A percentile compares a stretch with the other conserved stretches of the same genome.
These are phyloP conservation scores for Coemansia sp. DNA, from an alignment of 192 early-diverging fungal species.

Conservation along the genomic window DNA sequence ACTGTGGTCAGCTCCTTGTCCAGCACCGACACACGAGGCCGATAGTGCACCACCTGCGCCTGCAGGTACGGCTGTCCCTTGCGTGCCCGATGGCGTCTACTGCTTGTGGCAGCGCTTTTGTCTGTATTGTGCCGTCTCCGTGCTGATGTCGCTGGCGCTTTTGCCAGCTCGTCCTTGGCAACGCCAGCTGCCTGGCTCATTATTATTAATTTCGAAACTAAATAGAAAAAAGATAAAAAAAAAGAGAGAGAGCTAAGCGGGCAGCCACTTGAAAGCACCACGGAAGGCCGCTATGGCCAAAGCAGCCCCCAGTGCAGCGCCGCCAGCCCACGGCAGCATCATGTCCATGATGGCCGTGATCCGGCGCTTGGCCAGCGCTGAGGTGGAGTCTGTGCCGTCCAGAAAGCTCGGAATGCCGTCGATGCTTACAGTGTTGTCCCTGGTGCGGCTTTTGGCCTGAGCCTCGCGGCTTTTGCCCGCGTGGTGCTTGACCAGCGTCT, in stretches of 20 bases:
- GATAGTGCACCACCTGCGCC: constrained; percentile 62
- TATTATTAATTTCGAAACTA: background rate
- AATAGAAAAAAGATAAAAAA: background rate
- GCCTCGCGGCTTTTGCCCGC: constrained; percentile 40
- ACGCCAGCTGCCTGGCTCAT: too few species aligned
- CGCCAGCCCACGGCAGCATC: constrained; percentile 33
- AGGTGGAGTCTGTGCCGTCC: constrained; percentile 17
- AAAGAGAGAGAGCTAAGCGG: background rate
- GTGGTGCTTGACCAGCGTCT: constrained; percentile 46
- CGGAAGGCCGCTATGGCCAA: constrained; percentile 8
- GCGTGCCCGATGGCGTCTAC: background rate
- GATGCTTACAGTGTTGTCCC: constrained; percentile 55
- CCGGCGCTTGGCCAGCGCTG: constrained; percentile 5
- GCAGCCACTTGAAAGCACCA: constrained; percentile 3
- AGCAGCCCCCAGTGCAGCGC: constrained; percentile 31
- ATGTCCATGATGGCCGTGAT: background rate
- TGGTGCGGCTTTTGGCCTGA: constrained; percentile 30
- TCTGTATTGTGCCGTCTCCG: too few species aligned
- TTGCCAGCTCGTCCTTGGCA: too few species aligned
- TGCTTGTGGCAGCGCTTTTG: too few species aligned
- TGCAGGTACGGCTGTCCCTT: constrained; percentile 39
- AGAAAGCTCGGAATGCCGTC: constrained; percentile 59
- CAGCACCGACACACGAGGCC: constrained; percentile 65
- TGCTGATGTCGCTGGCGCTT: too few species aligned
- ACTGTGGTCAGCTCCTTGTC: constrained; percentile 82